Evolutionary conservation across 257 asterid species (phyloP).

Genomic region (Striga asiatica): DNA sequence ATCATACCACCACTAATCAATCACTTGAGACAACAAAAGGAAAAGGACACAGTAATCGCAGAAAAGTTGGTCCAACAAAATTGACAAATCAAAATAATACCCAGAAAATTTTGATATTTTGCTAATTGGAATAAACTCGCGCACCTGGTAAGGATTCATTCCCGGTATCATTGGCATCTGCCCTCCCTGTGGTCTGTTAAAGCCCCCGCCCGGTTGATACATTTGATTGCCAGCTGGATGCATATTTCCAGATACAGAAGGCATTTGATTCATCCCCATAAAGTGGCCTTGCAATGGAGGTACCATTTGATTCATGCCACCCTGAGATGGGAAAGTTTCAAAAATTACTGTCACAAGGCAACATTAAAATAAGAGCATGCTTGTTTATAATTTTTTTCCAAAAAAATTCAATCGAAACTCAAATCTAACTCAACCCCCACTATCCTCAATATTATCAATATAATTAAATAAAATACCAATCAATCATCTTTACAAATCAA

Average conservation of each 20-base stretch:
- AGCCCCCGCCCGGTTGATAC: slow-evolving; percentile 74
- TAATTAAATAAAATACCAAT: no score
- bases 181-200: slow-evolving; percentile 70
- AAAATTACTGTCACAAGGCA: slow-evolving; percentile 13
- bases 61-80: not conserved
- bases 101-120: not conserved
- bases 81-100: not conserved
- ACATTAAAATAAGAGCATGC: no score
- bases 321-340: slow-evolving; percentile 34
- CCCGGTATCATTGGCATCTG: slow-evolving; percentile 95
- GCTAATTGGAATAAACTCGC: slow-evolving; percentile 2
- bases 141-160: slow-evolving; percentile 77
- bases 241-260: slow-evolving; percentile 55
- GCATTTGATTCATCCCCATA: slow-evolving; percentile 63
- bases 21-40: not conserved
- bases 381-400: no score
- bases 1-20: not conserved
- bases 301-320: slow-evolving; percentile 74
- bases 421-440: no score
- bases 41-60: not conserved
- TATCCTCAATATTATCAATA: no score
- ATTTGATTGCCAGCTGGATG: slow-evolving; percentile 72
- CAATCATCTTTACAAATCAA: no score
- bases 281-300: slow-evolving; percentile 79
- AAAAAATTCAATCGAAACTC: no score